Percentiles rank a stretch among this genome's conserved stretches.
phyloP scores from a whole-genome alignment of 805 yeast species.

The Metahyphopichia silvanorum region DNA sequence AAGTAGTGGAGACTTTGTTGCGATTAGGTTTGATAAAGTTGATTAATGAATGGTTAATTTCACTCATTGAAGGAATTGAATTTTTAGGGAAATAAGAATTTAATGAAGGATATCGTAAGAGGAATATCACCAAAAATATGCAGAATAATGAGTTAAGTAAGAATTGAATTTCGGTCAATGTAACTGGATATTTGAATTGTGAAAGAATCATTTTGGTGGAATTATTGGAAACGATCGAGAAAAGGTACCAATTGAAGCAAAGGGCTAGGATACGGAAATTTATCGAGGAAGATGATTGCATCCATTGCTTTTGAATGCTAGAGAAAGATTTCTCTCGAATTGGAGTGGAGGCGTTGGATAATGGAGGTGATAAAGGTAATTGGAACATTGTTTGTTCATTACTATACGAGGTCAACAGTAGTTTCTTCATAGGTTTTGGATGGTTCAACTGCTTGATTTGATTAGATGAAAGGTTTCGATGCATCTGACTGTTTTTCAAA shows the following conservation, averaged over 20 bases:
- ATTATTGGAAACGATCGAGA: slow-evolving; percentile 78
- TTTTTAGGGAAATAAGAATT: slow-evolving; percentile 42
- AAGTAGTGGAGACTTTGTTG: slow-evolving; percentile 57
- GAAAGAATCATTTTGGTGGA: slow-evolving; percentile 74
- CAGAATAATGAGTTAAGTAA: slow-evolving; percentile 66
- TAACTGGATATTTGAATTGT: slow-evolving; percentile 75
- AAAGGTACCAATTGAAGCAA: slow-evolving; percentile 76
- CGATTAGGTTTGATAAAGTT: slow-evolving; percentile 54
- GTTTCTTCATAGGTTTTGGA: background rate
- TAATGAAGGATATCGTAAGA: slow-evolving; percentile 26
- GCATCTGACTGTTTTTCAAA: slow-evolving; percentile 4
- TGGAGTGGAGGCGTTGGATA: slow-evolving; percentile 30
- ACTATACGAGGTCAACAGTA: slow-evolving; percentile 2
- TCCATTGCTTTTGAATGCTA: slow-evolving; percentile 5
- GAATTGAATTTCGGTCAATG: slow-evolving; percentile 86
- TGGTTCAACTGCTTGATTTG: slow-evolving; percentile 2
- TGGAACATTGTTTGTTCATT: slow-evolving; percentile 10
- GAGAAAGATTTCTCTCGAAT: slow-evolving; percentile 15
- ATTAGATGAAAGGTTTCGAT: slow-evolving; percentile 4
- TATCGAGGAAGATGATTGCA: slow-evolving; percentile 27
- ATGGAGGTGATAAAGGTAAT: slow-evolving; percentile 32
- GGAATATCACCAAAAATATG: slow-evolving; percentile 31
- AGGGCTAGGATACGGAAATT: slow-evolving; percentile 27
- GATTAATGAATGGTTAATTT: slow-evolving; percentile 20
- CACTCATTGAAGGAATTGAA: slow-evolving; percentile 39